Conservation (phyloP, 2,329 filamentous ascomycete genomes). For the Xylaria sp. region DNA sequence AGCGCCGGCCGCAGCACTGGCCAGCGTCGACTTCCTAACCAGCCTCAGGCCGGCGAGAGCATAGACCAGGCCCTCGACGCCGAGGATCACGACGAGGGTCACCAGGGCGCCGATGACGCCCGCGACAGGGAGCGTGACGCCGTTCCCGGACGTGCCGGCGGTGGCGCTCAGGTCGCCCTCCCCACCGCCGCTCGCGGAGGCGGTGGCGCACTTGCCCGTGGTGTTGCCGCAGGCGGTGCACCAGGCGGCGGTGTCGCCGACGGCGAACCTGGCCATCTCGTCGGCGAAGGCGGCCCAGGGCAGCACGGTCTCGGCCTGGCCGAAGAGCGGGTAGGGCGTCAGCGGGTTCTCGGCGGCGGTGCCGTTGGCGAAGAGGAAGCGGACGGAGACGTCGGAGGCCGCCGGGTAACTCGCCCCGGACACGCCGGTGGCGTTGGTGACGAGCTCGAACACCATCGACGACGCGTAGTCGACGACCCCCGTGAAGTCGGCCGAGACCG, state of each 20-base stretch:
- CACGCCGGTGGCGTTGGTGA: conserved; percentile 54
- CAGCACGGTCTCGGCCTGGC: conserved; percentile 56
- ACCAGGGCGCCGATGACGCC: conserved; percentile 80
- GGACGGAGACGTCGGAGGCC: conserved; percentile 54
- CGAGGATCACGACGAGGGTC: conserved; percentile 54
- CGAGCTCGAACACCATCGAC: conserved; percentile 76
- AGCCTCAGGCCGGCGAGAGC: conserved; percentile 48
- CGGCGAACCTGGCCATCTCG: conserved; percentile 66
- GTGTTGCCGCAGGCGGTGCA: conserved; percentile 75
- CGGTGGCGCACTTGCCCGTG: conserved; percentile 64
- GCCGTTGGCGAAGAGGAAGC: conserved; percentile 65
- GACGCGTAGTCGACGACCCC: conserved; percentile 84
- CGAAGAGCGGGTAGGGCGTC: conserved; percentile 60
- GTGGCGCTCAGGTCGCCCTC: conserved; percentile 30
- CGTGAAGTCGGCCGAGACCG: conserved; percentile 64
- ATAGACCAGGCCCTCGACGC: conserved; percentile 48
- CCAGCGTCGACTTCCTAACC: conserved; percentile 50
- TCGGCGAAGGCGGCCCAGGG: conserved; percentile 70
- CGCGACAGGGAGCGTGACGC: conserved; percentile 71
- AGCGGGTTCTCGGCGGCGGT: conserved; percentile 57
- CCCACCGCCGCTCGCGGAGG: conserved; percentile 33
- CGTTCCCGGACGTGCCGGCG: conserved; percentile 36
- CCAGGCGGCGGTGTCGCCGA: conserved; percentile 69
- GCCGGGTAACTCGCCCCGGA: conserved; percentile 49
- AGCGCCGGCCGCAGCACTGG: conserved; percentile 10